Evolutionary conservation across 441 rosid species (phyloP), one percentile per base, ranked within the genome.

Genomic region (Populus hybrid): DNA sequence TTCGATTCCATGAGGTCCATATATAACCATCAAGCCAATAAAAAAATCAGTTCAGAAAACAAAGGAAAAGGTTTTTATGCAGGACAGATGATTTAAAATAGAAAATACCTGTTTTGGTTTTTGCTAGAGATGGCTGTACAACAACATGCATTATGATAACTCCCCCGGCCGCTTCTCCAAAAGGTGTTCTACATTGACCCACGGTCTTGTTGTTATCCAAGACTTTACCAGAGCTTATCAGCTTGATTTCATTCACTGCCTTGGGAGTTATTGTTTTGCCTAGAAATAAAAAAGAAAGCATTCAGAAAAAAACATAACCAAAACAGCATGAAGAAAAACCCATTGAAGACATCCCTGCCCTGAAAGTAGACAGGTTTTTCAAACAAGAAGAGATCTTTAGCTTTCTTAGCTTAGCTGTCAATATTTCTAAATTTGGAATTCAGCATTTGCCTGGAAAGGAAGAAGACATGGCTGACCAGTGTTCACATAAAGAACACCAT

Each of bases 141-240:
- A 92, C 97, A 81, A 92, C 97, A 78, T 90, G 97, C 93, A 92
- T 89, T 82, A 90, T 84, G 69, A 86, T 81, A 24, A 77, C 77
- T 26, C 88, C 93, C 21, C 89, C 95, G 0, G 89, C 82, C 76
- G 81, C 83, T n/a, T 94, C 98, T 42, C 93, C 90, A 57, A 84
- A 88, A 10, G 96, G 97, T 63, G 81, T 81, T 84, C 87, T 92
- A 85, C 32, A 30, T 30, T 30, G 32, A 30, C 32, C 32, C 32
- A 30, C 32, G 32, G 32, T 30, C 32, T 30, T 93, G 86, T 73
- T 88, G 75, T 91, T 94, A 76, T 94, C 98, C 93, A 92, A 83
- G 75, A 93, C 88, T 87, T 93, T 94, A 36, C 97, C 98, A 2
- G 93, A 92, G 84, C 89, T 88, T 21, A 95, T 91, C 87, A 95